phyloP scores from a whole-genome alignment of 495 filamentous ascomycete genomes.

The Aeminium ludgeri region DNA sequence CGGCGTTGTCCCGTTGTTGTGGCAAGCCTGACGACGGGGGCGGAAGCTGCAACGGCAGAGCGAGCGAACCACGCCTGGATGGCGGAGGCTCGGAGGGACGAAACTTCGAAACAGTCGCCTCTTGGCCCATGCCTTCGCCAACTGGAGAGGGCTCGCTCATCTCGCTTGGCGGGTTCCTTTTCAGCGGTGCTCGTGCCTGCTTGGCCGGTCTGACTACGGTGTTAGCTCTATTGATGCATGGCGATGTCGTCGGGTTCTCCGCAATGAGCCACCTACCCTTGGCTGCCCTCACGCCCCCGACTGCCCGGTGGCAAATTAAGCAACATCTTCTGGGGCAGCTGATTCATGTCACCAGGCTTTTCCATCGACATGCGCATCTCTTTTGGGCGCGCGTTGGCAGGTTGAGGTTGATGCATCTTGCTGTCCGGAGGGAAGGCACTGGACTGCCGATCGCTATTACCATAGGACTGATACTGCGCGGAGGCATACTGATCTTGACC shows the following conservation, averaged over 20 bases:
- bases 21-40: conserved; percentile 2
- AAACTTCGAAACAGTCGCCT: no score
- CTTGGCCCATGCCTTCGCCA: no score
- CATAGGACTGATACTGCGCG: conserved; percentile 12
- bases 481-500: conserved; percentile 20
- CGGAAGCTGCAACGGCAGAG: conserved; percentile 10
- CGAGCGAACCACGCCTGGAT: conserved; percentile 11
- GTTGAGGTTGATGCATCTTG: no score
- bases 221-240: no score
- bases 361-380: conserved; percentile 4
- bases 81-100: conserved; percentile 2
- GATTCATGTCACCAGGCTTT: conserved; percentile 8
- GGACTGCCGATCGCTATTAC: conserved; percentile 14
- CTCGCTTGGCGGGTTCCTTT: no score
- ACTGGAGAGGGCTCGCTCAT: no score
- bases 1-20: neutral
- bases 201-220: no score
- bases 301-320: neutral
- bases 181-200: no score
- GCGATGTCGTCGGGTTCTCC: neutral
- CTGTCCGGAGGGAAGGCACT: conserved; percentile 15
- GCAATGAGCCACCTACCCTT: conserved; percentile 9
- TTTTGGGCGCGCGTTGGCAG: neutral
- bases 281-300: conserved; percentile 1
- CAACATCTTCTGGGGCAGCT: conserved; percentile 10